Base-by-base conservation (phyloP, 805 yeast species). In the Torulaspora maleeae region DNA sequence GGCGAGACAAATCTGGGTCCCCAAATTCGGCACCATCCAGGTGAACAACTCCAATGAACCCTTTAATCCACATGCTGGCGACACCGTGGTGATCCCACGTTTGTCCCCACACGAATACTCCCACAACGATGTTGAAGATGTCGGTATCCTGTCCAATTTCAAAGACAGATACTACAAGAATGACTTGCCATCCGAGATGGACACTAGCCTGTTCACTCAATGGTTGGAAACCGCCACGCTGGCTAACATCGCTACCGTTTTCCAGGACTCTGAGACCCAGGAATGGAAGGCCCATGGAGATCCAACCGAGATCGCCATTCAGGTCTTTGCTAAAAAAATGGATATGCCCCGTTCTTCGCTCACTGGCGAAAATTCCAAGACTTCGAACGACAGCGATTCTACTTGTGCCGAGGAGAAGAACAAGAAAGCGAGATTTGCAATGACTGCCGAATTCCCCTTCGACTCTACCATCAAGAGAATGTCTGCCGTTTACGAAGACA, bases 31-130 rank as follows among this genome's bases (percentile, higher is more conserved):
- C 30, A 78, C 78, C 49, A 79, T 70, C 50, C 80, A 84, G 1
- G 66, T 68, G 17, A 86, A 81, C 53, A 74, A 74, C 55, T 83
- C 81, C 45, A 80, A 78, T 58, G 82, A 72, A 54, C 82, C 86
- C 38, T 97, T 97, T 34, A 89, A 91, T 64, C 95, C 99, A 30
- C 85, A 91, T n/a, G 95, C 88, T 61, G 83, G 90, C 52, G 96
- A 96, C 0, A 73, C 91, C 86, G 54, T 53, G 85, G 82, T 55
- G 84, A 95, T 50, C 80, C 95, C 52, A 79, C 79, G 56, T 80
- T 76, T 32, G 79, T 87, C 68, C 81, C 67, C 68, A 15, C 49
- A 53, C 30, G 64, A 62, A 32, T 62, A 52, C 36, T 47, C 57
- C 11, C 60, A 62, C 43, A 53, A 62, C 41, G 63, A 59, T 10